These are phyloP conservation scores for Tephrocybe sp. DNA, from an alignment of 768 basidiomycete genomes.

Conservation along the genomic window DNA sequence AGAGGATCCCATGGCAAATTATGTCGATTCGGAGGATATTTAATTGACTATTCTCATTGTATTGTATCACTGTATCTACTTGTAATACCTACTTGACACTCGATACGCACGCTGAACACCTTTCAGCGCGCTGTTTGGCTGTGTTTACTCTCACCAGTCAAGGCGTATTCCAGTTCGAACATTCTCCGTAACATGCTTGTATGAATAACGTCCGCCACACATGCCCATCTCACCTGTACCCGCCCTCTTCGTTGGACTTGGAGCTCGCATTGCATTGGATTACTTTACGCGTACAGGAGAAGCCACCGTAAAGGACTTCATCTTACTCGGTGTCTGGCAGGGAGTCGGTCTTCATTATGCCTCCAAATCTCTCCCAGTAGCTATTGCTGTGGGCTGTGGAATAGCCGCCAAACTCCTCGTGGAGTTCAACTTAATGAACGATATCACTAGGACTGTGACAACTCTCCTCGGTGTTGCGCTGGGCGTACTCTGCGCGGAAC, in stretches of 20 bases:
- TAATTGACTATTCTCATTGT: not conserved
- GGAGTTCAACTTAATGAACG: conserved; percentile 57
- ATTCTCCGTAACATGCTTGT: conserved; percentile 10
- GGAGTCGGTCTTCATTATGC: conserved; percentile 73
- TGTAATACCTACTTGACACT: not conserved
- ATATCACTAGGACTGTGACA: conserved; percentile 51
- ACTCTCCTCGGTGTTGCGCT: conserved; percentile 66
- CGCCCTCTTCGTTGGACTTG: conserved; percentile 72
- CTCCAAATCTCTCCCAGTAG: conserved; percentile 51
- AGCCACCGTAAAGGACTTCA: conserved; percentile 50
- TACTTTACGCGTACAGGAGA: conserved; percentile 45
- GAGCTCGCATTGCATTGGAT: conserved; percentile 69
- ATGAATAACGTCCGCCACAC: conserved; percentile 13
- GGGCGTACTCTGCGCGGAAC: conserved; percentile 69
- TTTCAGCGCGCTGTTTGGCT: too few species aligned
- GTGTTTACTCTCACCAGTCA: not conserved
- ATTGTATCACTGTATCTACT: conserved; percentile 1
- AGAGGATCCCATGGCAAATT: conserved; percentile 94
- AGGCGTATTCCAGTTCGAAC: not conserved
- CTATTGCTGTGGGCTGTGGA: conserved; percentile 52
- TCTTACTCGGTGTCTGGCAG: conserved; percentile 73
- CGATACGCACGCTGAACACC: not conserved
- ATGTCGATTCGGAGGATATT: conserved; percentile 56
- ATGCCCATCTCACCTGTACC: conserved; percentile 52
- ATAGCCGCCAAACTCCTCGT: conserved; percentile 60